A percentile compares a stretch with the other conserved stretches of the same genome.
Evolutionary conservation across 2,329 filamentous ascomycete species (phyloP).

Genomic region (Sclerotiophoma versabilis): DNA sequence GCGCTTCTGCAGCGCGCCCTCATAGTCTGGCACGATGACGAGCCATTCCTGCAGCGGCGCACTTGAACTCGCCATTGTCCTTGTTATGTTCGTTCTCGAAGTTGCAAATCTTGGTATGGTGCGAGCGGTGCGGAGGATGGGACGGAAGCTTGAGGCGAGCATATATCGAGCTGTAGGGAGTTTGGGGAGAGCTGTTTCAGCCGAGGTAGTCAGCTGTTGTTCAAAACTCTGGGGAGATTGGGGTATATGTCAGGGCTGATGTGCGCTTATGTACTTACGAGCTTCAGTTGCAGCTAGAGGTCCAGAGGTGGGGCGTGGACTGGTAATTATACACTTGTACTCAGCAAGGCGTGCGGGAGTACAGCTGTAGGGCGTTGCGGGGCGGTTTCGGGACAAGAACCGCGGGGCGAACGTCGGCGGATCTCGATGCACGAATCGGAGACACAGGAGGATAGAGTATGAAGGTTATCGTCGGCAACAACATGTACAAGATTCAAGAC

Average conservation of each 20-base stretch:
- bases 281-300: neutral
- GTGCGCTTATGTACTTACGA: conserved; percentile 8
- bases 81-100: neutral
- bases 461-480: conserved; percentile 4
- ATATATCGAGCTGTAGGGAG: conserved; percentile 2
- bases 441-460: conserved; percentile 3
- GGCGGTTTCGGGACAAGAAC: conserved; percentile 10
- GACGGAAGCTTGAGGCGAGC: neutral
- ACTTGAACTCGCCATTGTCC: conserved; percentile 21
- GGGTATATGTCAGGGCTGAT: too few species aligned
- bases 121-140: neutral
- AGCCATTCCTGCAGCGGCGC: conserved; percentile 56
- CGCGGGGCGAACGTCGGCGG: conserved; percentile 6
- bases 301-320: neutral
- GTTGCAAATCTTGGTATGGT: neutral
- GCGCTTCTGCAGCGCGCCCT: conserved; percentile 51
- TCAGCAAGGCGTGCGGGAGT: conserved; percentile 8
- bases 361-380: conserved; percentile 18
- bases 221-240: too few species aligned
- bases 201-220: conserved; percentile 2
- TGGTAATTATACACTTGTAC: conserved; percentile 11
- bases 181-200: conserved; percentile 3
- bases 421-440: conserved; percentile 18
- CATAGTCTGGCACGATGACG: conserved; percentile 57
- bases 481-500: neutral